These are phyloP conservation scores for Mycena vulgaris DNA, from an alignment of 768 basidiomycete species.

Conservation along the genomic window DNA sequence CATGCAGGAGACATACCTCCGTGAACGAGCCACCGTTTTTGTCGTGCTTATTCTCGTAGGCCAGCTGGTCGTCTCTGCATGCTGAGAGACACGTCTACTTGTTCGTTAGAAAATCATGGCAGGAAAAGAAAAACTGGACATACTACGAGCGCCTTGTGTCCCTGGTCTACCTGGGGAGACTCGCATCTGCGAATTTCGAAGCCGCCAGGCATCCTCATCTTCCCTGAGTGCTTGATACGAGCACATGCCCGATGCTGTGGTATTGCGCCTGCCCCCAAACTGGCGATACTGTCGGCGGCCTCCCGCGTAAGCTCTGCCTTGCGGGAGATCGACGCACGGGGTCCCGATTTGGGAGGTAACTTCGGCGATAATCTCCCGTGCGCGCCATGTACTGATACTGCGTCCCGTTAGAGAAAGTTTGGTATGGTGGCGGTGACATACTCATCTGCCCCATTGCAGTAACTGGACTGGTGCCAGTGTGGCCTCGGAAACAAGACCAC, in stretches of 20 bases:
- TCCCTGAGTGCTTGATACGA: not conserved
- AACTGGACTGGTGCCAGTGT: not conserved
- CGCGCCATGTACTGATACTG: conserved; percentile 3
- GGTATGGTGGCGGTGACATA: not conserved
- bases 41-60: not conserved
- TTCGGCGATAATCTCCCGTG: not conserved
- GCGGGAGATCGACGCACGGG: not conserved
- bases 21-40: conserved; percentile 24
- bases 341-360: not conserved
- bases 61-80: conserved; percentile 20
- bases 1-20: conserved; percentile 5
- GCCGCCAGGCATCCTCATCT: conserved; percentile 1
- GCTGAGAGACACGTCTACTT: conserved; percentile 18
- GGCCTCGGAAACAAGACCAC: conserved; percentile 3
- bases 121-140: not conserved
- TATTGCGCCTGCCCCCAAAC: not conserved
- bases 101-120: not conserved
- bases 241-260: conserved; percentile 7
- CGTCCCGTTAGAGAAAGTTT: not conserved
- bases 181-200: not conserved
- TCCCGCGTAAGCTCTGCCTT: not conserved
- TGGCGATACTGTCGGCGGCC: not conserved
- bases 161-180: not conserved
- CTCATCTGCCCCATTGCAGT: not conserved
- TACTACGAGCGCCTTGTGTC: conserved; percentile 10